Base-by-base conservation (phyloP, 225 moss, liverwort and hornwort species). In the Rhytidiadelphus loreus region DNA sequence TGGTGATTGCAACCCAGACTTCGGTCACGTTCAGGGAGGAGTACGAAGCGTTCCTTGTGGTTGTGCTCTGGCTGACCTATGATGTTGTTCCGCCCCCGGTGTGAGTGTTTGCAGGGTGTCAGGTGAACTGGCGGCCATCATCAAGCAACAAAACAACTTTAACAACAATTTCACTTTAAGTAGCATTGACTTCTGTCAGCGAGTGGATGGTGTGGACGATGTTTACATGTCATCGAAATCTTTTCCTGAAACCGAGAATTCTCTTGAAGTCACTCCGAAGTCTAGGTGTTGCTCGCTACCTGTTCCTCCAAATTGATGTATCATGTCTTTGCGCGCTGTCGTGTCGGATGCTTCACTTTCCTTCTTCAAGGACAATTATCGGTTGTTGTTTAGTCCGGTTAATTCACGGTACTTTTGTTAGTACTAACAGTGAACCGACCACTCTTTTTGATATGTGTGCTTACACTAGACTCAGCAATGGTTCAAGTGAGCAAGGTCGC, bases 71-170 rank as follows among this genome's bases (percentile, higher is more conserved):
- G 59, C 89, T 92, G 82, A 87, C 82, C 63, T 33, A 63, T 39
- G n/a, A 39, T 44, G 44, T 50, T 55, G 68, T 85, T 43, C 52
- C 83, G 22, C 33, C 58, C 57, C 66, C 68, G 50, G 21, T 69
- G 68, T 85, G 89, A 48, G 39, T 77, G 50, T n/a, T 46, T 77
- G 89, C 90, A 94, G 94, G 88, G 86, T 91, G 86, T 94, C 94
- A n/a, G 89, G 92, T 53, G 94, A 94, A 82, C 86, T 94, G 82
- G 94, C 94, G 66, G 94, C 92, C 77, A 91, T 92, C 83, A 81
- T 94, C 82, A 93, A 90, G 88, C 91, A 94, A 85, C 94, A 94
- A 82, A 90, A 91, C 35, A 94, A 91, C 78, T 91, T 92, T 18
- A 91, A 91, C 82, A 91, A 90, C 89, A 92, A 85, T 87, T 88